Conservation (phyloP, 306 rosid species). For the cucumber (Cucumis sativus) region DNA sequence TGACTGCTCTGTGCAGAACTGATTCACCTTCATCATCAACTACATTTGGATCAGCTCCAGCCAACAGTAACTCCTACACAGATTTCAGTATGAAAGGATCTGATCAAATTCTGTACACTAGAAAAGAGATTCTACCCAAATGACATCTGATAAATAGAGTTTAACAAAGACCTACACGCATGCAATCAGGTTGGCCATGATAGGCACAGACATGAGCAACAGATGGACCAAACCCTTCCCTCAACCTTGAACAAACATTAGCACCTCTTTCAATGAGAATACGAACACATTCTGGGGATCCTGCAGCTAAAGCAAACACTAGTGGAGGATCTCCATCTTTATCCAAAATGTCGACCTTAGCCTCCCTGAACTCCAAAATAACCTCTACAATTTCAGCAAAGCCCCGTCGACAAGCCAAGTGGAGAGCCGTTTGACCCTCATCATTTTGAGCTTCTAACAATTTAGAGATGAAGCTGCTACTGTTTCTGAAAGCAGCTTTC, state of each 20-base stretch:
- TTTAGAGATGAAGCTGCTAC: slow-evolving; percentile 37
- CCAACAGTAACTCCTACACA: slow-evolving; percentile 75
- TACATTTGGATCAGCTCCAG: slow-evolving; percentile 96
- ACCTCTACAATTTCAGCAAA: slow-evolving; percentile 79
- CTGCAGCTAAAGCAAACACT: slow-evolving; percentile 95
- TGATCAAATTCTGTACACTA: slow-evolving; percentile 1
- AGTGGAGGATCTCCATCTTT: slow-evolving; percentile 98
- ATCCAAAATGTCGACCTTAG: slow-evolving; percentile 83
- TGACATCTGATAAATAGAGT: not conserved
- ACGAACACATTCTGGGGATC: slow-evolving; percentile 82
- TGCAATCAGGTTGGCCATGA: slow-evolving; percentile 99
- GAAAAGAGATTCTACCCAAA: not conserved
- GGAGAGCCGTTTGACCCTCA: slow-evolving; percentile 96
- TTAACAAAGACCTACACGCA: slow-evolving; percentile 65
- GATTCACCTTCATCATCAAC: slow-evolving; percentile 98
- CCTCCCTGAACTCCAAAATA: slow-evolving; percentile 67
- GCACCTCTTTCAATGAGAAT: slow-evolving; percentile 75
- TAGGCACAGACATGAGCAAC: slow-evolving; percentile 95
- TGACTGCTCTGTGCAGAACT: slow-evolving; percentile 82
- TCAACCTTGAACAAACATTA: slow-evolving; percentile 68
- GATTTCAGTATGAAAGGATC: slow-evolving; percentile 11
- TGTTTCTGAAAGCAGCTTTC: slow-evolving; percentile 54
- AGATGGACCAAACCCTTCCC: slow-evolving; percentile 93
- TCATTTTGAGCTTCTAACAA: slow-evolving; percentile 79
- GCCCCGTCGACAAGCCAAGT: slow-evolving; percentile 94